A percentile compares a stretch with the other conserved stretches of the same genome.
These are phyloP conservation scores for Phaeosphaeria sp. DNA, from an alignment of 2,329 filamentous ascomycete genomes.

Conservation along the genomic window DNA sequence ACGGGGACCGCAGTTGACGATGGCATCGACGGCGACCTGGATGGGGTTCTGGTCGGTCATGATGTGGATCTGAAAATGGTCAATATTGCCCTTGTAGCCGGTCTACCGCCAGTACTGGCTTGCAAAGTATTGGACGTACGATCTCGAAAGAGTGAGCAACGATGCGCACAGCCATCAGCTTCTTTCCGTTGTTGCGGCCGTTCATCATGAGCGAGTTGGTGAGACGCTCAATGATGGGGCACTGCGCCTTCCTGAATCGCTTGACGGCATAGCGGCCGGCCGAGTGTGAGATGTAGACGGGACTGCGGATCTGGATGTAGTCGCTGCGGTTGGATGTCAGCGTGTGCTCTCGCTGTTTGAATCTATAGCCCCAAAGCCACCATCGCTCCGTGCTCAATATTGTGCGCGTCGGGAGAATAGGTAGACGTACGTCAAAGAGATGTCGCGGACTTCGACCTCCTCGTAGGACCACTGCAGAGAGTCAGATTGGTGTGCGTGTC, in stretches of 20 bases:
- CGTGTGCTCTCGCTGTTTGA: constrained; percentile 29
- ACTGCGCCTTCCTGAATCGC: constrained; percentile 99
- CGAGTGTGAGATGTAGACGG: constrained; percentile 99
- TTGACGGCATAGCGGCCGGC: constrained; percentile 98
- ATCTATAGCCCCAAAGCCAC: constrained; percentile 21
- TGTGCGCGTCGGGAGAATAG: constrained; percentile 15
- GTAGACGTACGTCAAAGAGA: constrained; percentile 92
- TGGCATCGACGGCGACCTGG: constrained; percentile 98
- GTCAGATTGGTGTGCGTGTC: constrained; percentile 18
- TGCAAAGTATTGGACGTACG: constrained; percentile 65
- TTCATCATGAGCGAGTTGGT: constrained; percentile 99
- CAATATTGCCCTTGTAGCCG: constrained; percentile 11
- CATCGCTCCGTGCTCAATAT: constrained; percentile 10
- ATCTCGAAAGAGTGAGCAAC: constrained; percentile 99
- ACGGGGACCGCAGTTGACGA: constrained; percentile 99
- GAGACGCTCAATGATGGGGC: constrained; percentile 99
- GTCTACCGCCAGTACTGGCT: background rate
- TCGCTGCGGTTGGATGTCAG: constrained; percentile 69
- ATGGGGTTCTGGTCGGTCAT: constrained; percentile 99
- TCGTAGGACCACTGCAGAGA: constrained; percentile 79
- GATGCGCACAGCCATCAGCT: constrained; percentile 99
- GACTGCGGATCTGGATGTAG: constrained; percentile 99
- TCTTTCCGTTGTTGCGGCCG: constrained; percentile 99
- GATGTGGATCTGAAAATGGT: constrained; percentile 83
- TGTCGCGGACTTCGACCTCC: constrained; percentile 99